These are phyloP conservation scores for Coniochaeta sp. DNA, from an alignment of 2,329 filamentous ascomycete species.

Conservation along the genomic window DNA sequence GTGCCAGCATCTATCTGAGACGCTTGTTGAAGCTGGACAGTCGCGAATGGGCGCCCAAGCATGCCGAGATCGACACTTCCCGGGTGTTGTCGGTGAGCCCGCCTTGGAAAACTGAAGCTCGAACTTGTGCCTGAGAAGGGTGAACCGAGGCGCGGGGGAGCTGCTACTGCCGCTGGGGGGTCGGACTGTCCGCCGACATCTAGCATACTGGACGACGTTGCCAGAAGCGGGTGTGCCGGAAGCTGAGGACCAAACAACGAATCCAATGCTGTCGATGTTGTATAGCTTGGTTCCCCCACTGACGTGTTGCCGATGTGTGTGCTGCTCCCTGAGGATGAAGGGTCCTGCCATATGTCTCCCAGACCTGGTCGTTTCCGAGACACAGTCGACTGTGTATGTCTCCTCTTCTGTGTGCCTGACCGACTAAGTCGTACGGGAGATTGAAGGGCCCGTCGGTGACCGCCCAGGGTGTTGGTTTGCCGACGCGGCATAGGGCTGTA, in stretches of 20 bases:
- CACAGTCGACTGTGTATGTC: conserved; percentile 41
- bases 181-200: conserved; percentile 16
- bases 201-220: conserved; percentile 18
- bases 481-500: conserved; percentile 27
- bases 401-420: conserved; percentile 48
- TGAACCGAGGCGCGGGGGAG: conserved; percentile 48
- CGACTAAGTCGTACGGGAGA: conserved; percentile 49
- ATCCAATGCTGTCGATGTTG: conserved; percentile 23
- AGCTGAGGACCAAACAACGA: conserved; percentile 33
- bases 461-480: conserved; percentile 41
- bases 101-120: conserved; percentile 56
- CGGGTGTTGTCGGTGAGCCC: conserved; percentile 36
- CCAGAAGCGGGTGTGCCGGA: conserved; percentile 16
- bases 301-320: conserved; percentile 5
- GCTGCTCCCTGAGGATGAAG: conserved; percentile 21
- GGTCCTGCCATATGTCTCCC: conserved; percentile 46
- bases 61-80: conserved; percentile 35
- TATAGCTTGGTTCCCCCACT: conserved; percentile 19
- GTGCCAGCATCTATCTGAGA: conserved; percentile 25
- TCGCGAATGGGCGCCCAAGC: conserved; percentile 47
- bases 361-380: conserved; percentile 50
- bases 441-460: conserved; percentile 39
- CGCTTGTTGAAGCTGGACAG: conserved; percentile 48
- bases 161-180: conserved; percentile 22
- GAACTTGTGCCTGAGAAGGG: conserved; percentile 45